These are phyloP conservation scores for Fraxinus quadrangulata DNA, from an alignment of 257 asterid genomes.

Conservation along the genomic window DNA sequence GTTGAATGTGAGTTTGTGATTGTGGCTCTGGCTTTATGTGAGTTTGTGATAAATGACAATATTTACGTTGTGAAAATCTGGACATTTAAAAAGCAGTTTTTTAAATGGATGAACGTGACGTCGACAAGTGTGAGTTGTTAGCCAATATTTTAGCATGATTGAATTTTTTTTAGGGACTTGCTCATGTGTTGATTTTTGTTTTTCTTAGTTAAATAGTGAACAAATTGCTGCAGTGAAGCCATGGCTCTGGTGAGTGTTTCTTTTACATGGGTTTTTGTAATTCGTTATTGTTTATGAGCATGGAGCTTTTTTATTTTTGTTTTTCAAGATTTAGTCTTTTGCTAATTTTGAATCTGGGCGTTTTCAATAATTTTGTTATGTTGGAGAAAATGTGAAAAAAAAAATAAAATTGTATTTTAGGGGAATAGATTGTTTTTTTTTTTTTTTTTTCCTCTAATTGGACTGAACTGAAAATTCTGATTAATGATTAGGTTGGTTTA, in stretches of 20 bases:
- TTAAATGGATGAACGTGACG: too few relatives aligned
- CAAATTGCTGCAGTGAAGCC: conserved; percentile 32
- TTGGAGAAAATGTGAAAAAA: too few relatives aligned
- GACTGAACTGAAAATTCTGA: background rate
- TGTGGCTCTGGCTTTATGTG: too few relatives aligned
- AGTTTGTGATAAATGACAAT: too few relatives aligned
- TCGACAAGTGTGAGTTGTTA: too few relatives aligned
- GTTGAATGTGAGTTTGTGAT: background rate
- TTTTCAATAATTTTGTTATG: background rate
- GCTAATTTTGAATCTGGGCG: background rate
- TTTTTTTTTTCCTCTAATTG: background rate
- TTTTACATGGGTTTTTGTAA: background rate
- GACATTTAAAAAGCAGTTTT: too few relatives aligned
- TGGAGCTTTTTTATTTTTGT: background rate
- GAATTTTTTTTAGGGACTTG: background rate
- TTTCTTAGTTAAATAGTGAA: conserved; percentile 3
- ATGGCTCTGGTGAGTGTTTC: conserved; percentile 68
- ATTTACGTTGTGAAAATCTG: too few relatives aligned
- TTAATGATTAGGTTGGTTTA: background rate
- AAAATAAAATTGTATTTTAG: background rate
- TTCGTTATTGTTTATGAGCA: too few relatives aligned
- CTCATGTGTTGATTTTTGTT: background rate
- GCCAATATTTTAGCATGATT: too few relatives aligned
- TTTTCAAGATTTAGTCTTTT: background rate
- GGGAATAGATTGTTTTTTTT: background rate